Evolutionary conservation across 768 basidiomycete genomes (phyloP), one percentile per base, ranked within the genome.

Genomic region (Epithele typhae): DNA sequence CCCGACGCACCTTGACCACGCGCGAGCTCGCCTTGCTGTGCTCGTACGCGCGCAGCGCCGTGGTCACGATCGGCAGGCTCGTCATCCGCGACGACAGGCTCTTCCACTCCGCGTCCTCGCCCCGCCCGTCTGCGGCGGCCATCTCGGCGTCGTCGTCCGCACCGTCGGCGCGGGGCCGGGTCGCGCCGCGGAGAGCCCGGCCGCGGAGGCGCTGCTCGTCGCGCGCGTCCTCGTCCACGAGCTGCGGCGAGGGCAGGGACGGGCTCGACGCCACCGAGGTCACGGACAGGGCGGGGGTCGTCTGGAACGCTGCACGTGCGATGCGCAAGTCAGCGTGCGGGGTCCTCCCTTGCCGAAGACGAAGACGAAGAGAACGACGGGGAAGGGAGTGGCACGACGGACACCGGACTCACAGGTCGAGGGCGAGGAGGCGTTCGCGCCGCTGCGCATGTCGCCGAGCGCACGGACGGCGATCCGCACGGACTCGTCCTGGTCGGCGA

Each of bases 21-120:
- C 87, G 71, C 9, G 88, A 91, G 53, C 79, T 81, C 6, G 85
- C 87, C 64, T 92, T 93, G 36, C 84, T 82, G 17, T 88, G 81
- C 60, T 92, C 89, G 54, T 92, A 92, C 0, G 77, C 82, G 10
- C 81, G 67, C 15, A 92, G 58, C 1, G 87, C 90, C 18, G 79
- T 76, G 54, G 79, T 80, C 8, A 92, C 81, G 40, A 90, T 70
- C 0, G 90, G 90, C 8, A 91, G 49, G 48, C 73, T 77, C 2
- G 86, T 77, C 55, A 91, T 77, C 35, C 89, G 68, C n/a, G n/a
- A n/a, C 30, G 75, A 68, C 4, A 80, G 71, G 45, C 78, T 71
- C 54, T 69, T 68, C 15, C 55, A 57, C 34, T 62, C 57, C n/a
- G n/a, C n/a, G n/a, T n/a, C n/a, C 14, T 59, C 36, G 51, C 37